A percentile compares a stretch with the other conserved stretches of the same genome.
Evolutionary conservation across 23 red algal genomes (phyloP).

Genomic region (Gracilaria gracilis): DNA sequence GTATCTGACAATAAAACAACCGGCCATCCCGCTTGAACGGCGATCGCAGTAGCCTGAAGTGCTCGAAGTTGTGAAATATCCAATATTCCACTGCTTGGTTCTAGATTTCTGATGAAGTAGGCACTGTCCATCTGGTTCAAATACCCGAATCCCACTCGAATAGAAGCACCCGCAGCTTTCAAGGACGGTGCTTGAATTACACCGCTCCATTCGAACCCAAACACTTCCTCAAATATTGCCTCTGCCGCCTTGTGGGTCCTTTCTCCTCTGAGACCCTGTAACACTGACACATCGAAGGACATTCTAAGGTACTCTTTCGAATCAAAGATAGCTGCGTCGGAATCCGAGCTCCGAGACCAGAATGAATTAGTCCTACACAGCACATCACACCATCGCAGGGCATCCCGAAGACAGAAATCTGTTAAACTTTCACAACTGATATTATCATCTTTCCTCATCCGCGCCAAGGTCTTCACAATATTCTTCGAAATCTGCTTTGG

Average conservation of each 20-base stretch:
- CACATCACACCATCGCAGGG: constrained; percentile 84
- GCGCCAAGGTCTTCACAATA: constrained; percentile 32
- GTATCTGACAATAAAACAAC: constrained; percentile 20
- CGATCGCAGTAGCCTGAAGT: constrained; percentile 46
- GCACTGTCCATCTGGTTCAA: neutral
- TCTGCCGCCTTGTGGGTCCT: constrained; percentile 3
- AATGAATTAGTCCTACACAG: constrained; percentile 1
- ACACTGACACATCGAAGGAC: constrained; percentile 60
- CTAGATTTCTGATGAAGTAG: constrained; percentile 12
- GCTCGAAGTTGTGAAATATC: constrained; percentile 12
- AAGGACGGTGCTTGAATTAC: constrained; percentile 11
- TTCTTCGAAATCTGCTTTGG: neutral
- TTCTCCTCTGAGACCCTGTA: constrained; percentile 36
- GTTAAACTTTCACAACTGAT: neutral
- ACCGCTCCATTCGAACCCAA: constrained; percentile 32
- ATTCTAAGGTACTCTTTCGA: constrained; percentile 18
- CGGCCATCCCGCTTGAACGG: constrained; percentile 44
- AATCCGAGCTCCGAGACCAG: neutral
- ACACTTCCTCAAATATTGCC: constrained; percentile 6
- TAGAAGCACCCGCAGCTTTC: neutral
- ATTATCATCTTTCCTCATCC: neutral
- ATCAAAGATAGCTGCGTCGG: neutral
- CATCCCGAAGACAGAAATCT: constrained; percentile 84
- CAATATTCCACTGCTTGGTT: constrained; percentile 18
- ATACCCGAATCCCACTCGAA: constrained; percentile 31